Evolutionary conservation across 768 basidiomycete species (phyloP).

Genomic region (Trametes coccinea): DNA sequence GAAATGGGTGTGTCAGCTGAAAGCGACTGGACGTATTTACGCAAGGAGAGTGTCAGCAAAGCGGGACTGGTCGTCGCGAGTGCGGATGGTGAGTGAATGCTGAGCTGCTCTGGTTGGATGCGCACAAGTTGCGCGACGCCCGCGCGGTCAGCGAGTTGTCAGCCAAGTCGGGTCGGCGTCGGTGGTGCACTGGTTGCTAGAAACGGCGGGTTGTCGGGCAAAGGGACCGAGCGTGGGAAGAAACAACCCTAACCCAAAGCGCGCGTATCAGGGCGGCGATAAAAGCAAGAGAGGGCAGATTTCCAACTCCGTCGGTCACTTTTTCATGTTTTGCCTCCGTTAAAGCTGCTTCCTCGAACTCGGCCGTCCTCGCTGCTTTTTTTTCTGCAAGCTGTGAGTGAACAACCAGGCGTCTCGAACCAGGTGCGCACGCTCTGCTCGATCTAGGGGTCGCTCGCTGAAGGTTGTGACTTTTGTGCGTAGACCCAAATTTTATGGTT

Average conservation of each 20-base stretch:
- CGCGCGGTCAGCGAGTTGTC: neutral
- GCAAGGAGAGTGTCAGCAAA: neutral
- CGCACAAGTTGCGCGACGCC: neutral
- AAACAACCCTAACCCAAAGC: constrained; percentile 19
- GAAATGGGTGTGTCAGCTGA: constrained; percentile 3
- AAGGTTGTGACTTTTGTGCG: neutral
- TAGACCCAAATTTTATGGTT: constrained; percentile 30
- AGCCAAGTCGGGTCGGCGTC: neutral
- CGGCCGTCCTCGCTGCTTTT: constrained; percentile 20
- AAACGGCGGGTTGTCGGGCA: constrained; percentile 11
- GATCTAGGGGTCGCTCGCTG: neutral
- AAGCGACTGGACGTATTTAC: neutral
- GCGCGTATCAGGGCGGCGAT: constrained; percentile 9
- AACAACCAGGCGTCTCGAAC: constrained; percentile 15
- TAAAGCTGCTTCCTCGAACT: constrained; percentile 21
- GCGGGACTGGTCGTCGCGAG: neutral
- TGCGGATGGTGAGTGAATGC: too few relatives aligned
- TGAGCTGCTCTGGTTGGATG: too few relatives aligned
- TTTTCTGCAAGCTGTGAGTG: constrained; percentile 20
- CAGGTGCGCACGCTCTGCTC: neutral
- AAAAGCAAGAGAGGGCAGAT: constrained; percentile 8
- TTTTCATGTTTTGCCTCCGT: constrained; percentile 25
- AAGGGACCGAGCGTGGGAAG: constrained; percentile 17
- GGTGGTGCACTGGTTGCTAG: neutral
- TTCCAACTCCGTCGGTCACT: constrained; percentile 18